Evolutionary conservation across 768 basidiomycete genomes (phyloP).

Genomic region (Russula foetens): DNA sequence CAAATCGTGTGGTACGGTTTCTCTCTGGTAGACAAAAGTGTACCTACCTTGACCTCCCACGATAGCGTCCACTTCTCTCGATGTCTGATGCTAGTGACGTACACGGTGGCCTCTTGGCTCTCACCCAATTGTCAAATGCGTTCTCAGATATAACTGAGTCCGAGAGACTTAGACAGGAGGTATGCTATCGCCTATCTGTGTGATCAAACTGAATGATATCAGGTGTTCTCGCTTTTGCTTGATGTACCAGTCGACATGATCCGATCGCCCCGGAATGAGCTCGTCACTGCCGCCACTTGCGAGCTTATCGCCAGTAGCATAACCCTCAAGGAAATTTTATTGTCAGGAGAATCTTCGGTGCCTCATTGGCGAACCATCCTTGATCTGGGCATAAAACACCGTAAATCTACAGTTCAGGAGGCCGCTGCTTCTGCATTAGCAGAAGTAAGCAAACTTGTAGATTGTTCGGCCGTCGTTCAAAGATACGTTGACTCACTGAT

Average conservation of each 20-base stretch:
- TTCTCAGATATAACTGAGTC: constrained; percentile 30
- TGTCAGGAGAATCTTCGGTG: constrained; percentile 34
- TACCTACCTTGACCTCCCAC: background rate
- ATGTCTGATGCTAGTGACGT: constrained; percentile 63
- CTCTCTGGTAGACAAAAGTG: constrained; percentile 18
- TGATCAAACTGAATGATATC: background rate
- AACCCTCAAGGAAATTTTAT: constrained; percentile 46
- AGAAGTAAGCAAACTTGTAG: constrained; percentile 56
- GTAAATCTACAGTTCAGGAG: constrained; percentile 57
- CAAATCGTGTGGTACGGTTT: constrained; percentile 43
- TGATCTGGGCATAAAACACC: constrained; percentile 65
- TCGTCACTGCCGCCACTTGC: constrained; percentile 66
- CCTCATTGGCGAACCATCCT: constrained; percentile 63
- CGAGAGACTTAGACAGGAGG: constrained; percentile 32
- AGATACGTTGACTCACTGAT: constrained; percentile 52
- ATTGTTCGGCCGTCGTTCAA: constrained; percentile 53
- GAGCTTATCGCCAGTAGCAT: constrained; percentile 57
- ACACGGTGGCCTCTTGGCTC: constrained; percentile 72
- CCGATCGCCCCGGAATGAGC: constrained; percentile 58
- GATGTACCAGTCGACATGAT: constrained; percentile 51
- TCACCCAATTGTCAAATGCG: constrained; percentile 66
- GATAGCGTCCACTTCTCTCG: constrained; percentile 46
- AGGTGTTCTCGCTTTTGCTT: constrained; percentile 63
- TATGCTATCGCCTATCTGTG: constrained; percentile 23
- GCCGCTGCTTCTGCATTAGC: constrained; percentile 66